Evolutionary conservation across 805 yeast species (phyloP).

Genomic region (Zygosaccharomyces bailii): DNA sequence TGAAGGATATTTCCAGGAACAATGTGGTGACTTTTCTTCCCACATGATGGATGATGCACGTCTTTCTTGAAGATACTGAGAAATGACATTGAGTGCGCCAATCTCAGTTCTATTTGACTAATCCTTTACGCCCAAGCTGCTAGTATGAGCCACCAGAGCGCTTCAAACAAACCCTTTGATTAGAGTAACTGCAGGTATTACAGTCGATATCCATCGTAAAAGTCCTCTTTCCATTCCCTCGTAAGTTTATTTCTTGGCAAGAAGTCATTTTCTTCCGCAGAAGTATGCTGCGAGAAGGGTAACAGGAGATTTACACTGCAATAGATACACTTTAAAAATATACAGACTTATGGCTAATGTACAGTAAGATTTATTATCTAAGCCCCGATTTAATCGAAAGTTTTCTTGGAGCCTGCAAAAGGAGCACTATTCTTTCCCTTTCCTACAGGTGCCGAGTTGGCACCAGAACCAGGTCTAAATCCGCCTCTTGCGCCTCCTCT

Average conservation of each 20-base stretch:
- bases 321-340: constrained; percentile 2
- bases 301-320: constrained; percentile 2
- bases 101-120: neutral
- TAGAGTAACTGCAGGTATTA: neutral
- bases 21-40: constrained; percentile 25
- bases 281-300: constrained; percentile 4
- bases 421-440: constrained; percentile 44
- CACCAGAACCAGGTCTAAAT: constrained; percentile 49
- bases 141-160: neutral
- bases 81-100: constrained; percentile 10
- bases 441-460: constrained; percentile 59
- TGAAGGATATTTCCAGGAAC: constrained; percentile 20
- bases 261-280: constrained; percentile 2
- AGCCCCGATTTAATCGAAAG: constrained; percentile 55
- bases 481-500: constrained; percentile 28
- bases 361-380: constrained; percentile 8
- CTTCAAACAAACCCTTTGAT: neutral
- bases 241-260: constrained; percentile 18
- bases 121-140: constrained; percentile 1
- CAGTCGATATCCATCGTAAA: neutral
- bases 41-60: constrained; percentile 11
- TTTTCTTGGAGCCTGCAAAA: constrained; percentile 81
- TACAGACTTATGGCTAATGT: constrained; percentile 12
- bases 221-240: neutral
- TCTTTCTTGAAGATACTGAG: constrained; percentile 16